Percentiles rank a stretch among this genome's conserved stretches.
Conservation (phyloP, 768 basidiomycete genomes). For the Boletus pseudopeckii region DNA sequence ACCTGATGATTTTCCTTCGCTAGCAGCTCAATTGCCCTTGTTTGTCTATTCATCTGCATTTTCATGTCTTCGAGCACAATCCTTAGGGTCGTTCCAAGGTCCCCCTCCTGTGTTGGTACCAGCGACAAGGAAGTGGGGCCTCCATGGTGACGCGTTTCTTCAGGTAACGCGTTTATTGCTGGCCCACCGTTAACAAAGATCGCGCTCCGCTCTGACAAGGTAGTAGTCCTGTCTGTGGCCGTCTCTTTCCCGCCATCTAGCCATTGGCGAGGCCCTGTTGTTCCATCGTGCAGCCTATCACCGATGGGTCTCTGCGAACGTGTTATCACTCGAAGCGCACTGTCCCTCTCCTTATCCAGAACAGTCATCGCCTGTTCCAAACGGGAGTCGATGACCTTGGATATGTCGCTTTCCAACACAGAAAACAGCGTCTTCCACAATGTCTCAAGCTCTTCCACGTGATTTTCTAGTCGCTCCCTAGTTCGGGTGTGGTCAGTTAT, state of each 20-base stretch:
- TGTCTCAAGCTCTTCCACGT: conserved; percentile 37
- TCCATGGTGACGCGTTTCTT: conserved; percentile 9
- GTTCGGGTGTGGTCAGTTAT: conserved; percentile 41
- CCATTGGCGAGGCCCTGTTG: conserved; percentile 8
- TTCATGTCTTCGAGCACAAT: conserved; percentile 45
- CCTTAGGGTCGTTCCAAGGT: conserved; percentile 26
- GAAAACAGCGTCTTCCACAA: conserved; percentile 49
- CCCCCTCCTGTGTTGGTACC: conserved; percentile 17
- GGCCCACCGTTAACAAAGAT: conserved; percentile 8
- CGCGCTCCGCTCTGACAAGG: conserved; percentile 12
- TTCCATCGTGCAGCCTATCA: conserved; percentile 7
- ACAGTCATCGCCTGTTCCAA: conserved; percentile 33
- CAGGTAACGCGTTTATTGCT: conserved; percentile 7
- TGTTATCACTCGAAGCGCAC: conserved; percentile 16
- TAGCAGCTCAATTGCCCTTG: conserved; percentile 39
- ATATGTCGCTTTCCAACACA: conserved; percentile 40
- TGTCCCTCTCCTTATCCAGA: conserved; percentile 33
- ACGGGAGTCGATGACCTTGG: conserved; percentile 32
- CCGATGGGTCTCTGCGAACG: conserved; percentile 16
- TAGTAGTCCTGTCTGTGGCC: conserved; percentile 8
- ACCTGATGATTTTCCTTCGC: conserved; percentile 50
- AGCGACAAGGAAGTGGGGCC: conserved; percentile 10
- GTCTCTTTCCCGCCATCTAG: conserved; percentile 12
- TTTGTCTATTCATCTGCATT: conserved; percentile 47
- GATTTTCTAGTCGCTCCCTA: conserved; percentile 41